Evolutionary conservation across 805 yeast species (phyloP), one percentile per base, ranked within the genome.

Genomic region (Komagataella ulmi): DNA sequence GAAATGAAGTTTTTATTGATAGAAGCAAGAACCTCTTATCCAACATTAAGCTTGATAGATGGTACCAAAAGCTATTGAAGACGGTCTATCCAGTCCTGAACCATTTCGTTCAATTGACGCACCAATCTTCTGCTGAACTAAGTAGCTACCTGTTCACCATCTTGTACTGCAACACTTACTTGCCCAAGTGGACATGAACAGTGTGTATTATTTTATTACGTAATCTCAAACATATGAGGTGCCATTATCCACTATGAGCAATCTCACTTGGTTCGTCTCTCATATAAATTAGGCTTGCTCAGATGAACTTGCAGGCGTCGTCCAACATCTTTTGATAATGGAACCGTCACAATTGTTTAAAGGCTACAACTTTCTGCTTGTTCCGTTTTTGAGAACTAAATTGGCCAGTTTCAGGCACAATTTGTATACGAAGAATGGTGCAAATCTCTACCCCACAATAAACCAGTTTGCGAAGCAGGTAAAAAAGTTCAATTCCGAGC

Each of bases 371-470:
- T 52, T 63, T 7, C 49, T 61, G 7, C 49, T 63, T 19, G 54
- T 57, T 3, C 63, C 64, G 2, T 52, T 54, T 18, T 43, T 54
- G 7, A 45, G 52, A 8, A 52, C 57, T 3, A 51, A 49, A 8
- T 49, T 56, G 3, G 61, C 56, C 3, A 46, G 44, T 17, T 54
- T 54, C 24, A 53, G 61, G 17, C 48, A 58, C 36, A 50, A 56
- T 7, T 51, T 64, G 8, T 65, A 65, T 58, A 51, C 51, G 43
- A 47, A 51, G 6, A 52, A 61, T 44, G 68, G 67, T 6, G 68
- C 68, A 3, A 45, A 18, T 3, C 51, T 64, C 14, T 51, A 46
- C 10, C 50, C 48, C 50, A 48, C n/a, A 18, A 45, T 56, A 24
- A 47, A 45, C 21, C 21, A 45, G 17, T 14, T 17, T 19, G 18